Base-by-base conservation (phyloP, 2,329 filamentous ascomycete genomes). In the Didymella pomorum region DNA sequence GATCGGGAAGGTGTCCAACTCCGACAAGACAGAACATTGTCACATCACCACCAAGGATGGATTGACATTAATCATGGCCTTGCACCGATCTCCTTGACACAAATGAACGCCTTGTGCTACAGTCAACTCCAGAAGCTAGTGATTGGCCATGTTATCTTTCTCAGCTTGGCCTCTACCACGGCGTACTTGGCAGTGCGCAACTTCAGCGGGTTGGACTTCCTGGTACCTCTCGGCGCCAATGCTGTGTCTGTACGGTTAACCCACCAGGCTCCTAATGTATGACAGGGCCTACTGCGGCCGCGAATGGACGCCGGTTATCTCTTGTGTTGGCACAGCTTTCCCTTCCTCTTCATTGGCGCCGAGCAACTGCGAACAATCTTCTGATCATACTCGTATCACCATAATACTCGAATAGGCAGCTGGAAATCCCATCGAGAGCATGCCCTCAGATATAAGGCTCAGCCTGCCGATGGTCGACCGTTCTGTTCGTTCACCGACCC, bases 171-270 rank as follows among this genome's bases (percentile, higher is more conserved):
- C 23, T 10, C 35, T 6, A 42, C 35, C 41, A 59, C 56, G 46
- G 56, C 51, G 11, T 43, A 37, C 56, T 59, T 59, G 56, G 56
- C 51, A 43, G 35, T 37, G 37, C 31, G 31, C 31, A 42, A 11
- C 9, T 29, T 26, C 20, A 47, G 41, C 20, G 28, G 20, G 16
- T 8, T 18, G 20, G 11, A 23, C 5, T 42, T 11, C 41, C 39
- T 58, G 56, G 43, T 57, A 57, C 50, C 43, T 42, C 64, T 68
- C 59, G 62, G 66, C 62, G 60, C 66, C 66, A 68, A 67, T 43
- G 28, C 23, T 18, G 23, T 26, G 39, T 50, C 23, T 60, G 52
- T 43, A 51, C 42, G 29, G 0, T 20, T 18, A 1, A 26, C 44
- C 18, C 46, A 41, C 52, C 46, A 49, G 46, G 45, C 37, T 44